Evolutionary conservation across 108 stramenopile species (phyloP), one percentile per base, ranked within the genome.

Genomic region (Cylindrotheca fusiformis): DNA sequence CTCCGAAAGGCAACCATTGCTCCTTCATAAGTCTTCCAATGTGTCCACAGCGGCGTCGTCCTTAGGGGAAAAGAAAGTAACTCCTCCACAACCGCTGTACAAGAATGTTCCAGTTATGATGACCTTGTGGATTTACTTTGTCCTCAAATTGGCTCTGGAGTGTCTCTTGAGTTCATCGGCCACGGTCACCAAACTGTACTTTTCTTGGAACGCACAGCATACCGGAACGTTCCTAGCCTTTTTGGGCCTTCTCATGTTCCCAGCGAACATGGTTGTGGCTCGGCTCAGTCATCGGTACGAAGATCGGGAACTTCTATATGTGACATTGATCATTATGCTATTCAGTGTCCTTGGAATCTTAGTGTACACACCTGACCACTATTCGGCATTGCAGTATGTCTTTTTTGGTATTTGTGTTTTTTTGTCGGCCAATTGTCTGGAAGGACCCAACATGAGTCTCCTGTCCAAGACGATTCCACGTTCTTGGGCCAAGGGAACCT

Each of bases 391-490:
- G 10, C 77, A 83, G 47, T 88, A 85, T 33, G 60, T 88, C 20
- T 41, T 65, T 29, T 74, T 71, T 31, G 71, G 77, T 8, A 31
- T 88, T 24, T 52, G 77, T 27, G 73, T 83, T n/a, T 88, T 84
- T 58, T 27, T 79, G 20, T 55, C 82, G 18, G 76, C 78, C 48
- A 88, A 82, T 67, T 64, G 63, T 18, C 48, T 85, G 21, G 87
- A 88, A 57, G 87, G 76, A 6, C 80, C 84, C 2, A 84, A 87
- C 48, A 95, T 95, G 94, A 74, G 85, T n/a, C 53, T 91, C 44
- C 63, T 95, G 23, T 79, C 80, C n/a, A 95, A 95, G 65, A 76
- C 88, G 0, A 88, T 97, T 29, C 84, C 91, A 0, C 79, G 77
- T 4, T 58, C 67, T 21, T 77, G 95, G 67, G 91, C 91, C 24